Base-by-base conservation (phyloP, 1,284 basidiomycete genomes). In the Apiotrichum siamense region DNA sequence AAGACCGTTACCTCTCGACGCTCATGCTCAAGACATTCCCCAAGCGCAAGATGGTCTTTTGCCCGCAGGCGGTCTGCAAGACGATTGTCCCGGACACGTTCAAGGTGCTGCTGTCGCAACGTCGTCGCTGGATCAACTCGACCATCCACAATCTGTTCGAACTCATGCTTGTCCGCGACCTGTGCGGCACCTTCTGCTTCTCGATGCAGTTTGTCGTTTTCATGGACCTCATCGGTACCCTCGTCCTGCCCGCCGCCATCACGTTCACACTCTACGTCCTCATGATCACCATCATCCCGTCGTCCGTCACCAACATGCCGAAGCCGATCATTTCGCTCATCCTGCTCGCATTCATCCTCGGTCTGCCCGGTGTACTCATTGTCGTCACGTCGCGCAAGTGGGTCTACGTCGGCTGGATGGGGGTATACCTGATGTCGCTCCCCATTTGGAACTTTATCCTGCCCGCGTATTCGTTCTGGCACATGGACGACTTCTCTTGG, bases 401-500 rank as follows among this genome's bases (percentile, higher is more conserved):
- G 57, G 86, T 87, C 18, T 97, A 97, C 70, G 80, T 97, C 44
- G 86, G 92, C 10, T 98, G 96, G 94, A 97, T 98, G 91, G 57
- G 94, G 55, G 78, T 97, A 56, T 98, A 98, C 72, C 81, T 98
- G 15, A 43, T 94, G 51, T 94, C 93, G 20, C 78, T 97, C 31
- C 92, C 92, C 4, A 83, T 97, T 46, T 97, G 92, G 93, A 97
- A 97, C 77, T 90, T 92, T 64, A 79, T 94, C 55, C 80, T 97
- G 11, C 93, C 92, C 2, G 85, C 88, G 2, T 97, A 97, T 74
- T 82, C 93, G 31, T 98, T 90, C 77, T 97, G 93, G 92, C 92
- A 97, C 75, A 97, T 98, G 73, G 94, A 98, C 70, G 96, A 99
- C 78, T 98, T 98, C 76, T 91, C 88, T 18, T 98, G 94, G 94